phyloP scores from a whole-genome alignment of 495 filamentous ascomycete genomes.

The Terfezia claveryi region DNA sequence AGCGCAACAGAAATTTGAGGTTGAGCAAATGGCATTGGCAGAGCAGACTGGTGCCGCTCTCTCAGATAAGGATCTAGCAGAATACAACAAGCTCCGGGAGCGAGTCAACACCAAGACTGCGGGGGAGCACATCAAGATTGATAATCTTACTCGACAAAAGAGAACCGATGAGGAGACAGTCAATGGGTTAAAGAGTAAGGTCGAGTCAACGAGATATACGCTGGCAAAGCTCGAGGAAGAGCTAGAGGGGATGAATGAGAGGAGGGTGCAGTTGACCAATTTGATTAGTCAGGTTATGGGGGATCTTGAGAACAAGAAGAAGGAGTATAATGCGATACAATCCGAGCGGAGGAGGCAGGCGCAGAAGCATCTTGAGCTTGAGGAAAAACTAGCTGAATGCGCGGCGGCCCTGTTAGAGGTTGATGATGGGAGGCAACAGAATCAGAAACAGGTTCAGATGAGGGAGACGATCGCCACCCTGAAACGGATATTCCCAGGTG shows the following conservation, averaged over 20 bases:
- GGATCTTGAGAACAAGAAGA: conserved; percentile 77
- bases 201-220: conserved; percentile 53
- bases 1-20: conserved; percentile 72
- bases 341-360: conserved; percentile 64
- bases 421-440: conserved; percentile 61
- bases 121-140: conserved; percentile 57
- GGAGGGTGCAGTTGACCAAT: conserved; percentile 35
- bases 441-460: conserved; percentile 50
- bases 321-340: conserved; percentile 59
- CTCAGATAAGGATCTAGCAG: conserved; percentile 65
- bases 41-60: conserved; percentile 72
- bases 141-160: conserved; percentile 59
- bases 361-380: conserved; percentile 62
- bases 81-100: conserved; percentile 67
- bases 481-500: conserved; percentile 78
- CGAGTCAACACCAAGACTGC: conserved; percentile 73
- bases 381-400: conserved; percentile 72
- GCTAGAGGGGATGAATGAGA: conserved; percentile 42
- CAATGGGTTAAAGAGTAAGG: conserved; percentile 65
- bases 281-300: conserved; percentile 42
- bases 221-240: conserved; percentile 53
- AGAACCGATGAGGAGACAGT: conserved; percentile 79
- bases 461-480: conserved; percentile 63
- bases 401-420: conserved; percentile 59
- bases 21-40: conserved; percentile 57